phyloP scores from a whole-genome alignment of 1,284 basidiomycete species.

The Cutaneotrichosporon curvatum region DNA sequence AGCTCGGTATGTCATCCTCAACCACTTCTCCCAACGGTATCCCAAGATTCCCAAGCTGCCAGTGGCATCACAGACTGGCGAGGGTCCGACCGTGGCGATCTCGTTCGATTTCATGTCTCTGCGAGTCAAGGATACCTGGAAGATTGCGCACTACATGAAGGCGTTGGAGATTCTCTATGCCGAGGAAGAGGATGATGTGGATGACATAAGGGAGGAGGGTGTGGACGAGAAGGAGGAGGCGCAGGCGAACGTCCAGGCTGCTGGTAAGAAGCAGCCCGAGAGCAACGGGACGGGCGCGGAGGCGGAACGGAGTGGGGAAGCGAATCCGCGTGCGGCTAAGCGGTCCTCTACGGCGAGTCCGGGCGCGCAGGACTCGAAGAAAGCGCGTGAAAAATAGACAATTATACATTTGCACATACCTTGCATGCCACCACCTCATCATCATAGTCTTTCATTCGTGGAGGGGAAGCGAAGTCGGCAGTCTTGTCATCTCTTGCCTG shows the following conservation, averaged over 20 bases:
- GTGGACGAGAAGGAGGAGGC: too few species aligned
- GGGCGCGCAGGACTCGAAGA: too few species aligned
- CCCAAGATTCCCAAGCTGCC: conserved; percentile 65
- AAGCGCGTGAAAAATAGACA: neutral
- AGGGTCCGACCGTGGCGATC: conserved; percentile 54
- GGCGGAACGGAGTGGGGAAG: neutral
- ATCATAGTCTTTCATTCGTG: too few species aligned
- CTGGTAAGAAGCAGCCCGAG: neutral
- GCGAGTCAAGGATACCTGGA: conserved; percentile 70
- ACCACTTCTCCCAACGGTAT: conserved; percentile 92
- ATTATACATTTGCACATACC: neutral
- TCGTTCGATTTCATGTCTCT: conserved; percentile 76
- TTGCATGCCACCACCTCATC: neutral
- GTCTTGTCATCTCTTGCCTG: too few species aligned
- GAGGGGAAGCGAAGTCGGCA: too few species aligned
- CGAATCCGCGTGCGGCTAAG: too few species aligned
- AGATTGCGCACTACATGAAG: conserved; percentile 63
- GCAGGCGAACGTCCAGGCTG: neutral
- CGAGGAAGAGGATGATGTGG: conserved; percentile 54
- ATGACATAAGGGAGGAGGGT: neutral
- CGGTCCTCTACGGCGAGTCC: too few species aligned
- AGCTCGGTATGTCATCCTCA: conserved; percentile 73
- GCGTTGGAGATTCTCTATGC: conserved; percentile 62
- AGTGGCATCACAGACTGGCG: conserved; percentile 3
- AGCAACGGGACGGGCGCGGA: neutral